Evolutionary conservation across 805 yeast genomes (phyloP).

Genomic region (Metschnikowia corniflorae): DNA sequence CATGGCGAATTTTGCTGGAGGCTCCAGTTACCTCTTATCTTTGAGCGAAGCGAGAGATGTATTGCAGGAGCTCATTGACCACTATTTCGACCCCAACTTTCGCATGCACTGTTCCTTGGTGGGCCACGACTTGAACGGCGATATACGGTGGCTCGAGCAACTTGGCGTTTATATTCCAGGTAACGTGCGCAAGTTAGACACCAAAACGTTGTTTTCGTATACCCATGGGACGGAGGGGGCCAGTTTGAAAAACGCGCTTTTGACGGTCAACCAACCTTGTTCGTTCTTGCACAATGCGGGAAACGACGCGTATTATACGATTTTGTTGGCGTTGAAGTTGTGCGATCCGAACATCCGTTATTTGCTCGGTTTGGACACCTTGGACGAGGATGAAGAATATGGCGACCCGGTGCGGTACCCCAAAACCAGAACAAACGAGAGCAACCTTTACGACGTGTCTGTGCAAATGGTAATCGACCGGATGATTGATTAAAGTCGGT

Average conservation of each 20-base stretch:
- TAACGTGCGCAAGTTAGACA: slow-evolving; percentile 16
- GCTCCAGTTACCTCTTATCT: slow-evolving; percentile 14
- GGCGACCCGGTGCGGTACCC: too few species aligned
- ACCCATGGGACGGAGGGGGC: slow-evolving; percentile 17
- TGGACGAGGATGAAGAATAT: not conserved
- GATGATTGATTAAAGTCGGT: too few species aligned
- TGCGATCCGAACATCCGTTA: slow-evolving; percentile 20
- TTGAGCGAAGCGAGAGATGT: slow-evolving; percentile 5
- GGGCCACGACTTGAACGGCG: slow-evolving; percentile 17
- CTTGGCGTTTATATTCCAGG: slow-evolving; percentile 10
- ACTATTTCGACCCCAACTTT: slow-evolving; percentile 13
- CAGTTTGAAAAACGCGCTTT: slow-evolving; percentile 21
- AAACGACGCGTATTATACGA: slow-evolving; percentile 27
- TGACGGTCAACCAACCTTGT: slow-evolving; percentile 19
- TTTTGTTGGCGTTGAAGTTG: slow-evolving; percentile 23
- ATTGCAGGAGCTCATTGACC: slow-evolving; percentile 12
- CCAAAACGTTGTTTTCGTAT: slow-evolving; percentile 14
- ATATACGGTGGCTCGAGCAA: slow-evolving; percentile 13
- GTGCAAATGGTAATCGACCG: too few species aligned
- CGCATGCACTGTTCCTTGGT: slow-evolving; percentile 21
- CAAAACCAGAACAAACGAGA: too few species aligned
- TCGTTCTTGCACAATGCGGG: slow-evolving; percentile 12
- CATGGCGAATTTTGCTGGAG: slow-evolving; percentile 17
- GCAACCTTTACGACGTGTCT: too few species aligned
- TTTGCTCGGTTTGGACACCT: slow-evolving; percentile 1